phyloP scores from a whole-genome alignment of 2,329 filamentous ascomycete genomes.

The Anisogramma anomala region DNA sequence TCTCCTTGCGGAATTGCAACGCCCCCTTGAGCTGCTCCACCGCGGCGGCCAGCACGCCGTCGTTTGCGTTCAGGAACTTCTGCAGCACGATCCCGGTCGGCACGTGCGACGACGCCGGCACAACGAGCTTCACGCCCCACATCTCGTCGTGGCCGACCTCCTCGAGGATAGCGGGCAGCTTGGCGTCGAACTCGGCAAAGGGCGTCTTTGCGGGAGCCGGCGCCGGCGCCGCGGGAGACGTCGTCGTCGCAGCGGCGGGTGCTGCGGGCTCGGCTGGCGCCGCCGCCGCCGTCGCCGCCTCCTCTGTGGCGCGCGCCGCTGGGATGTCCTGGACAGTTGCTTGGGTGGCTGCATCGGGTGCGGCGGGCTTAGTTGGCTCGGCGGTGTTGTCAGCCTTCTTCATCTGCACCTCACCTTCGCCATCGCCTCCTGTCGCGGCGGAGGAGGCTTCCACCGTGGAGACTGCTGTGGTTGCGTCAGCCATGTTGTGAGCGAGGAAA shows the following conservation, averaged over 20 bases:
- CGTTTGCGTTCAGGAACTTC: conserved; percentile 89
- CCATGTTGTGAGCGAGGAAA: too few species aligned
- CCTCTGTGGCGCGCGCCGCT: background rate
- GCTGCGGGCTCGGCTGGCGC: background rate
- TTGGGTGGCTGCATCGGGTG: too few species aligned
- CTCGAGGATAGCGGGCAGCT: conserved; percentile 45
- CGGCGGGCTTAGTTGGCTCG: background rate
- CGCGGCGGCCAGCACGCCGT: conserved; percentile 60
- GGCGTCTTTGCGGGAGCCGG: conserved; percentile 18
- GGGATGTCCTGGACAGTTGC: too few species aligned
- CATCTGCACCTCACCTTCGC: background rate
- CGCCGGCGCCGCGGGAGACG: background rate
- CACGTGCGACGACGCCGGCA: conserved; percentile 39
- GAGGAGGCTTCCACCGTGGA: background rate
- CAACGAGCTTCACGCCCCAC: conserved; percentile 66
- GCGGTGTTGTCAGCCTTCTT: background rate
- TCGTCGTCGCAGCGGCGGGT: background rate
- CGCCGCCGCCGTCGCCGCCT: background rate
- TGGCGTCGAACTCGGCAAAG: conserved; percentile 45
- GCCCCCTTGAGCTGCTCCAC: conserved; percentile 69
- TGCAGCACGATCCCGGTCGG: conserved; percentile 77
- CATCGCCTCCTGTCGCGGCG: background rate
- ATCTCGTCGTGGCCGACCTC: conserved; percentile 60
- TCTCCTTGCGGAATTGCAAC: conserved; percentile 70
- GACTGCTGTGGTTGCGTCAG: conserved; percentile 4